phyloP scores from a whole-genome alignment of 805 yeast species.

The Brettanomyces sp. region DNA sequence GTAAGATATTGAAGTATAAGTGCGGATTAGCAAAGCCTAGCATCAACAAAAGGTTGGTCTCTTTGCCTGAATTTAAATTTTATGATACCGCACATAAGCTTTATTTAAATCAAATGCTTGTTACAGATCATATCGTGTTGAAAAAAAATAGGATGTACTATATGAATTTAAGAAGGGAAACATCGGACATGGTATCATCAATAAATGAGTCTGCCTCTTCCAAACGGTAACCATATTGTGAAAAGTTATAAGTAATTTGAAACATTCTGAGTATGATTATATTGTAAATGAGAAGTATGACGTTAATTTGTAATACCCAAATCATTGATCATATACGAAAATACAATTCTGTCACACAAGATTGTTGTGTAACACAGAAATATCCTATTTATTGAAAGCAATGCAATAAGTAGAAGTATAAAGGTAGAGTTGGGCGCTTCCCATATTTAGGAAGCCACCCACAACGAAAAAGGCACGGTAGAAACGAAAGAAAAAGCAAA shows the following conservation, averaged over 20 bases:
- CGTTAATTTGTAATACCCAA: too few species aligned
- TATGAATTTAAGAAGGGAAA: background rate
- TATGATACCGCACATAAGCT: conserved; percentile 64
- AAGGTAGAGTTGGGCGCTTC: too few species aligned
- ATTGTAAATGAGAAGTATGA: too few species aligned
- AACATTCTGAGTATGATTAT: too few species aligned
- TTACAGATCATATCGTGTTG: conserved; percentile 20
- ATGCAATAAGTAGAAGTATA: too few species aligned
- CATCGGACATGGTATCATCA: background rate
- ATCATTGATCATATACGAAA: background rate
- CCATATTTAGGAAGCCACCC: too few species aligned
- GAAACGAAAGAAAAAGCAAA: background rate
- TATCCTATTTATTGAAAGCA: too few species aligned
- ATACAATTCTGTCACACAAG: too few species aligned
- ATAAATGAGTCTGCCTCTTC: background rate
- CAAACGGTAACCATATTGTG: too few species aligned
- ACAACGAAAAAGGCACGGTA: too few species aligned
- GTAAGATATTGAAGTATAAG: conserved; percentile 34
- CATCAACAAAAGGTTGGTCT: conserved; percentile 10
- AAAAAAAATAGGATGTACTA: conserved; percentile 22
- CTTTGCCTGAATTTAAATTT: conserved; percentile 54
- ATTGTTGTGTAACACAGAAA: too few species aligned
- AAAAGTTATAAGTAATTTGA: too few species aligned
- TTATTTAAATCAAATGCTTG: conserved; percentile 42
- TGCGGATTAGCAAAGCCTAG: conserved; percentile 21